Base-by-base conservation (phyloP, 2,329 filamentous ascomycete species). In the Pseudocercospora pini-densiflorae region DNA sequence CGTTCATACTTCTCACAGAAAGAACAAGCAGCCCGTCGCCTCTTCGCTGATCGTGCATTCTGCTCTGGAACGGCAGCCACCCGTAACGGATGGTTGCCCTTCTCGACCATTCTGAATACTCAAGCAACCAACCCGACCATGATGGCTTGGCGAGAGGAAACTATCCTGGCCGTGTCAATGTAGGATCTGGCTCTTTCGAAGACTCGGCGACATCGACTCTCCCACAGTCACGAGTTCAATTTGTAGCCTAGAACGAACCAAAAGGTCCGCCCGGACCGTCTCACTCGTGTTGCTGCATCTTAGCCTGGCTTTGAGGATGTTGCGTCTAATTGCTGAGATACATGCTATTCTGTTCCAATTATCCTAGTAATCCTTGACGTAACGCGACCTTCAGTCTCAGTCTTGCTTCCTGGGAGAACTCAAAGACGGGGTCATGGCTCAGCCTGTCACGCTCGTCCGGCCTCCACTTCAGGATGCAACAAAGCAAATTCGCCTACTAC, bases 231-330 rank as follows among this genome's bases (percentile, higher is more conserved):
- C 84, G 91, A 85, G 93, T 92, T 94, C 92, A 94, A 94, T 89
- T 89, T 88, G 91, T 81, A 83, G 91, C 92, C 92, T 88, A 94
- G 84, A 94, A 77, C 78, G 86, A 90, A 82, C 86, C 85, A 82
- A 89, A 89, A 85, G 86, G 90, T 89, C 90, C 92, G 89, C 90
- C 90, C 92, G 92, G 90, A 89, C 90, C 85, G 63, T 89, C 92
- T 93, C 91, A 89, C 88, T 92, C 90, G 92, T 94, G 92, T 94
- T 94, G 92, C 92, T 93, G 88, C 87, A 85, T 91, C 86, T 80
- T 86, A 91, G 89, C 88, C 80, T 81, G 82, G 89, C 90, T 77
- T 89, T 92, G 91, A 93, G 86, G 87, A 88, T 86, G 87, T 90
- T 93, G 92, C 91, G 92, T 94, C 92, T 90, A 92, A 88, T 86